Conservation (phyloP, 305 asterid species). For the Galium porrigens region DNA sequence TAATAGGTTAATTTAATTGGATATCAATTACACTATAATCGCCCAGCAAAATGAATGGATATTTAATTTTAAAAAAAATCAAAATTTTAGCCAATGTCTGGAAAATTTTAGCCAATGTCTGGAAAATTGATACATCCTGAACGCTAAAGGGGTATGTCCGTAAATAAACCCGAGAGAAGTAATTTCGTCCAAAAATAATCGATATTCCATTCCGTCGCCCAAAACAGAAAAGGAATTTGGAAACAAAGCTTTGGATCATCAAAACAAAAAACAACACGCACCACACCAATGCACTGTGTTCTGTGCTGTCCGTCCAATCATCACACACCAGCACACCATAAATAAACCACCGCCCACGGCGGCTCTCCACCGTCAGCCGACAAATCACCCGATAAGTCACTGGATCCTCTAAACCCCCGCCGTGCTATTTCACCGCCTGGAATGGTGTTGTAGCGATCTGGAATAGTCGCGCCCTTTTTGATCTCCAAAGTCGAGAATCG, state of each 20-base stretch:
- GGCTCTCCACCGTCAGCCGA: background rate
- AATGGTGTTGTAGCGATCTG: constrained; percentile 9
- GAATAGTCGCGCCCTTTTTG: constrained; percentile 6
- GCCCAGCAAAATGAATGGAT: too few species aligned
- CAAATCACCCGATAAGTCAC: background rate
- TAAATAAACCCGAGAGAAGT: background rate
- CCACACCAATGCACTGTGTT: constrained; percentile 16
- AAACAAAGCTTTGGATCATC: constrained; percentile 12
- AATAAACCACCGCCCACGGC: constrained; percentile 2
- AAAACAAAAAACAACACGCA: constrained; percentile 11
- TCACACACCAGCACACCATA: background rate
- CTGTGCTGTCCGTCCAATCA: constrained; percentile 16
- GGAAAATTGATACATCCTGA: too few species aligned
- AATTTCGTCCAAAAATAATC: background rate
- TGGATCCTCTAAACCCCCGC: constrained; percentile 10
- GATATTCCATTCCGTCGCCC: background rate
- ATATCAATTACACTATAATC: too few species aligned
- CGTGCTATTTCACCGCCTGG: background rate
- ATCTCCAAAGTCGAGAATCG: constrained; percentile 14
- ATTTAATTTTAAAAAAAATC: too few species aligned
- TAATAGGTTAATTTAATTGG: too few species aligned
- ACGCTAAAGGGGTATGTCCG: background rate
- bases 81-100: too few species aligned
- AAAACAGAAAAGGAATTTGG: constrained; percentile 5
- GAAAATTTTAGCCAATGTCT: too few species aligned